phyloP scores from a whole-genome alignment of 148 eudicot species.

The Cornus florida region DNA sequence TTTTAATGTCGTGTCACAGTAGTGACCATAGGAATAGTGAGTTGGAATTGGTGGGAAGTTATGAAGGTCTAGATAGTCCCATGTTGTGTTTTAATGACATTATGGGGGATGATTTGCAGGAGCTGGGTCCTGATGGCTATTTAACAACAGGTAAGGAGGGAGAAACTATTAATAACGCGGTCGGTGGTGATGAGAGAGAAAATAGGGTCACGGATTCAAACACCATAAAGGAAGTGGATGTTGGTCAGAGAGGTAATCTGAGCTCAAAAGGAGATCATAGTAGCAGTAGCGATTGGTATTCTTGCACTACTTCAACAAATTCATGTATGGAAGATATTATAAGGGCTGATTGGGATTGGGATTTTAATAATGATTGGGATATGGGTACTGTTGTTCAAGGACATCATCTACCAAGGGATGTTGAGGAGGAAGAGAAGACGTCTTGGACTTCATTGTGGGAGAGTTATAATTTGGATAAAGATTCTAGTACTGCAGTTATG shows the following conservation, averaged over 20 bases:
- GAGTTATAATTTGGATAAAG: conserved; percentile 20
- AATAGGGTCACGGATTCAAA: background rate
- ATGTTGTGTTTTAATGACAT: conserved; percentile 21
- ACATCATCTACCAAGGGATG: conserved; percentile 4
- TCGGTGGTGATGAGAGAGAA: conserved; percentile 2
- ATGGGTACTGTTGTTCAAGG: conserved; percentile 1
- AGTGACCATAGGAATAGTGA: background rate
- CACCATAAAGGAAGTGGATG: too few species aligned
- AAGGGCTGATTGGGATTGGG: conserved; percentile 43
- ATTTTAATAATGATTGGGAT: background rate
- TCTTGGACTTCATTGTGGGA: conserved; percentile 46
- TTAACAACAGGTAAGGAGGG: conserved; percentile 2
- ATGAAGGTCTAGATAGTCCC: background rate
- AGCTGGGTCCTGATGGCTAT: conserved; percentile 8
- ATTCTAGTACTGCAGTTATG: background rate
- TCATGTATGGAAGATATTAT: conserved; percentile 8
- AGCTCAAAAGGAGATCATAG: background rate
- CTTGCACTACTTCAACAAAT: conserved; percentile 16
- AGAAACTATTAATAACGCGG: too few species aligned
- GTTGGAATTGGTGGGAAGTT: background rate
- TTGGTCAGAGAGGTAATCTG: background rate
- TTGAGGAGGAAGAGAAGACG: conserved; percentile 26
- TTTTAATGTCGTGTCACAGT: background rate
- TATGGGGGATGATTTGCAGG: background rate
- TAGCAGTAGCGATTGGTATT: conserved; percentile 2